phyloP scores from a whole-genome alignment of 352 stramenopile species.

The Globisporangium alternatum region DNA sequence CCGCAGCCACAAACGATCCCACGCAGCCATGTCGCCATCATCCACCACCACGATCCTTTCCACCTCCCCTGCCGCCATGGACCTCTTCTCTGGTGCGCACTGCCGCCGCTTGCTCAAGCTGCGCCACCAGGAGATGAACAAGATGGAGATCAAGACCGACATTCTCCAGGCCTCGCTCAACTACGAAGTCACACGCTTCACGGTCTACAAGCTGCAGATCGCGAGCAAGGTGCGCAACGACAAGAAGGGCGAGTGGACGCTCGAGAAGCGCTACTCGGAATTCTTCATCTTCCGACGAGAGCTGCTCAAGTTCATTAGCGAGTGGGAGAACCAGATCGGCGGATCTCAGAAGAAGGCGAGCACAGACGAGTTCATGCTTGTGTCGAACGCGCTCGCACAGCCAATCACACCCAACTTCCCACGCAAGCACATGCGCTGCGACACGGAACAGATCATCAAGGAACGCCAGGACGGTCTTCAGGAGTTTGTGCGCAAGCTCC shows the following conservation, averaged over 20 bases:
- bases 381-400: constrained; percentile 22
- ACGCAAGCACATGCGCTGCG: constrained; percentile 55
- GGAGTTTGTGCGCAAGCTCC: constrained; percentile 48
- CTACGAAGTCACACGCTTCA: constrained; percentile 29
- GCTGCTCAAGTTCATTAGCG: constrained; percentile 23
- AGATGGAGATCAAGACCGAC: constrained; percentile 45
- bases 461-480: constrained; percentile 47
- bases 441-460: constrained; percentile 50
- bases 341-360: constrained; percentile 4
- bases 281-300: constrained; percentile 26
- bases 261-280: constrained; percentile 33
- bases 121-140: constrained; percentile 43
- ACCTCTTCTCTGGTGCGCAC: constrained; percentile 33
- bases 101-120: constrained; percentile 58
- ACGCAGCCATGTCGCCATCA: constrained; percentile 8
- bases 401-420: constrained; percentile 37
- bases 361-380: constrained; percentile 24
- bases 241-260: constrained; percentile 31
- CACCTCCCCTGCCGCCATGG: constrained; percentile 15
- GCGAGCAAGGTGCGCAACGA: constrained; percentile 26
- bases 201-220: constrained; percentile 57
- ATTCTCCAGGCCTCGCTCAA: constrained; percentile 19
- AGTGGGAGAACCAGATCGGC: constrained; percentile 21
- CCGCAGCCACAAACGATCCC: constrained; percentile 8
- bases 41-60: neutral